Evolutionary conservation across 225 moss, liverwort and hornwort genomes (phyloP), one percentile per base, ranked within the genome.

Genomic region (Anthoceros angustus): DNA sequence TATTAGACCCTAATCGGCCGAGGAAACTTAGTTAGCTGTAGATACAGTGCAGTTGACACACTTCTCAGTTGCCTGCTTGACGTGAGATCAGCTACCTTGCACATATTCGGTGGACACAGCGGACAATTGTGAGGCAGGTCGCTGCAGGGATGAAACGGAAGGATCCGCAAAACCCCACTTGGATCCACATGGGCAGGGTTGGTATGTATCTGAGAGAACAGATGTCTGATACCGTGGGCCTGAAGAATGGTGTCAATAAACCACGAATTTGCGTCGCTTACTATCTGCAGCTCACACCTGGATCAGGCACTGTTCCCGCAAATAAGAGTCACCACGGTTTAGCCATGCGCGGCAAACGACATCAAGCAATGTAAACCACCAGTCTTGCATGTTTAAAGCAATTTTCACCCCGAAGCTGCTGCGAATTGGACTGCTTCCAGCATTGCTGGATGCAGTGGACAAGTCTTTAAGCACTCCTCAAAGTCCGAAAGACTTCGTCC

Each of bases 91-190:
- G 40, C 63, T 78, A 86, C 85, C 85, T 86, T 86, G 49, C 85
- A 86, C 83, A 86, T 86, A 42, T 86, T 86, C 43, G 78, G 72
- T 61, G 83, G 85, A 65, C 85, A 86, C 39, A 83, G 80, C 46
- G 66, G 65, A 82, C 85, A 86, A 18, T 67, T 70, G 66, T 86
- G 85, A 70, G 82, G 79, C 10, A 60, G 66, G 48, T 76, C 71
- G 62, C 42, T 70, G 66, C 20, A 5, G 5, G 72, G 70, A 67
- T 86, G 80, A 67, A 73, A 86, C 55, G 85, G 85, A 9, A 74
- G 69, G 61, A 86, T 76, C 23, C 78, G 75, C 46, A 86, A 72
- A 9, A 63, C 72, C 55, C 80, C 80, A 39, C 25, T 71, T 40
- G 69, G 72, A 42, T 68, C 76, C 2, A 77, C 64, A 67, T 73